These are phyloP conservation scores for Fusarium nygamai DNA, from an alignment of 2,329 filamentous ascomycete genomes.

Conservation along the genomic window DNA sequence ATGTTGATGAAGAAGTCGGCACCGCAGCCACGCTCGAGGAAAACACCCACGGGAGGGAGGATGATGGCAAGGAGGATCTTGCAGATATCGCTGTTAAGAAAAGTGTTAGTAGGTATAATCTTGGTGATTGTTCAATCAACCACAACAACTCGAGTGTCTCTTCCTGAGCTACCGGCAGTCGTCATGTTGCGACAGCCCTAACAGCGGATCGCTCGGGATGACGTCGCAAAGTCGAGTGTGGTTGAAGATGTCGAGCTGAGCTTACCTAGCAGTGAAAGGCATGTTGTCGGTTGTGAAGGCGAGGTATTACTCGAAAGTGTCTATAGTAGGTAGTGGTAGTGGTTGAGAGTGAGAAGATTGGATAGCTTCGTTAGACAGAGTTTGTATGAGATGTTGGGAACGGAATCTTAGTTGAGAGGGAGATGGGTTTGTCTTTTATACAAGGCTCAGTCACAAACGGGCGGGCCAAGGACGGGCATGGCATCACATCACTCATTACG, in stretches of 20 bases:
- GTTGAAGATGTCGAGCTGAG: slow-evolving; percentile 38
- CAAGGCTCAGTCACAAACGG: slow-evolving; percentile 12
- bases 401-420: slow-evolving; percentile 17
- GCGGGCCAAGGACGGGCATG: slow-evolving; percentile 9
- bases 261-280: slow-evolving; percentile 69
- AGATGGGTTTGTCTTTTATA: slow-evolving; percentile 41
- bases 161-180: neutral
- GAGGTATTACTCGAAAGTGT: slow-evolving; percentile 26
- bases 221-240: slow-evolving; percentile 8
- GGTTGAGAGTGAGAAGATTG: slow-evolving; percentile 10
- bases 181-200: slow-evolving; percentile 4
- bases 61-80: slow-evolving; percentile 87
- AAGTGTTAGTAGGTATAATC: slow-evolving; percentile 10
- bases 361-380: slow-evolving; percentile 3
- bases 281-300: slow-evolving; percentile 53
- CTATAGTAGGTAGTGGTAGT: neutral
- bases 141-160: neutral
- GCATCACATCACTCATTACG: slow-evolving; percentile 24
- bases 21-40: slow-evolving; percentile 91
- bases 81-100: slow-evolving; percentile 61
- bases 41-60: slow-evolving; percentile 90
- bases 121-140: neutral
- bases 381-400: slow-evolving; percentile 9
- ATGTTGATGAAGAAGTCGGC: slow-evolving; percentile 93
- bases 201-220: slow-evolving; percentile 36